Evolutionary conservation across 257 asterid species (phyloP), one percentile per base, ranked within the genome.

Genomic region (Verbascum thapsus): DNA sequence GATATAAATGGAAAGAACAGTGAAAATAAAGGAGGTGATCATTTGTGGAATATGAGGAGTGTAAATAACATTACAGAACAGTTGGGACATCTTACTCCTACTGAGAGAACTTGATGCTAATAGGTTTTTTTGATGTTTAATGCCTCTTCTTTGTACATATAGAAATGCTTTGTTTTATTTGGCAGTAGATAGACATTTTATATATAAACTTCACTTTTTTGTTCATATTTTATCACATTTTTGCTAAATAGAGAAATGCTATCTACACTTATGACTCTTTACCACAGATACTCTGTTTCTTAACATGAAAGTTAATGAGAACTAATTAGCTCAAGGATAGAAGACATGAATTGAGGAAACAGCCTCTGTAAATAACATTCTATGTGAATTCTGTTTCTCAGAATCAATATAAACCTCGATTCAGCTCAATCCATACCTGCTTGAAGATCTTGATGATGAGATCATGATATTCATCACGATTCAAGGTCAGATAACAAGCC

Each of bases 71-170:
- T 79, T 58, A 72, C 82, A 0, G 90, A 86, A 56, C 90, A 85
- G 75, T 71, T 86, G 87, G 95, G 86, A 6, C 91, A 91, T 80
- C 92, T 85, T 73, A 78, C 97, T 62, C 88, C 94, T 10, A 85
- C 86, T 3, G 96, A 85, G 85, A 83, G 78, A 63, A 88, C 91
- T 66, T 85, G 84, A 88, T 55, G 45, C 62, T 58, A 63, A 73
- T 68, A 67, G 65, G 73, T 75, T 65, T 50, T 76, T 68, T 54
- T 54, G 63, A 64, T 58, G 48, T 68, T 54, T 49, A 15, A 55
- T 71, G 57, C 65, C 42, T 59, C 5, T 63, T 55, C 68, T 60
- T 47, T 77, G 78, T 74, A 70, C 48, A 67, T 68, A 49, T 72
- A 8, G 59, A 70, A 70, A 57, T 42, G 78, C 67, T 65, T 45